phyloP scores from a whole-genome alignment of 2,329 filamentous ascomycete genomes.

The Ophiostoma australiae region DNA sequence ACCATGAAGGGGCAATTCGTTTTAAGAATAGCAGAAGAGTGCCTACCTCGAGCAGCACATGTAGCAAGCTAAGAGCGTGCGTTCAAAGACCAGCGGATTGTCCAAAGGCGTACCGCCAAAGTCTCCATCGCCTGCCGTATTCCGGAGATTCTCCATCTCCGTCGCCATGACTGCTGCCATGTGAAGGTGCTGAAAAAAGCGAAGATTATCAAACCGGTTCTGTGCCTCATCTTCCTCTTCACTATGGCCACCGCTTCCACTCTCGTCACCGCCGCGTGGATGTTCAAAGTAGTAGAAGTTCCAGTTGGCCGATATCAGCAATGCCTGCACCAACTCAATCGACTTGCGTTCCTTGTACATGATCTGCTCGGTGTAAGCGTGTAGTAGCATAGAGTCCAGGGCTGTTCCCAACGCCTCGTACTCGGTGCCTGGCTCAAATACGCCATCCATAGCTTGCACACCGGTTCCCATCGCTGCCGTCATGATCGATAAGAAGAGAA shows the following conservation, averaged over 20 bases:
- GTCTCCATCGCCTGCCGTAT: background rate
- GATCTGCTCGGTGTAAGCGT: constrained; percentile 23
- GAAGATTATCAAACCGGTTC: background rate
- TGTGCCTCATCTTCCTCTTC: background rate
- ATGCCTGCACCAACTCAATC: constrained; percentile 26
- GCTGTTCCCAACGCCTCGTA: background rate
- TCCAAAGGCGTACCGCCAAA: background rate
- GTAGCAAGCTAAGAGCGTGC: constrained; percentile 25
- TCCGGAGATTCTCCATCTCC: constrained; percentile 16
- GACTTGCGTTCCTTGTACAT: constrained; percentile 19
- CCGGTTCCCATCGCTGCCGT: constrained; percentile 21
- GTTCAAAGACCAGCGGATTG: constrained; percentile 18
- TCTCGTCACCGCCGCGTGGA: background rate
- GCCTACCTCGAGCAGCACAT: constrained; percentile 17
- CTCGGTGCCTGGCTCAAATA: background rate
- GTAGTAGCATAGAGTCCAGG: constrained; percentile 22
- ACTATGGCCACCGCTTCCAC: background rate
- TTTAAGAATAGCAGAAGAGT: background rate
- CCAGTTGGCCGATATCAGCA: constrained; percentile 25
- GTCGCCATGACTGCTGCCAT: constrained; percentile 20
- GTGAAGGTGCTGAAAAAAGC: constrained; percentile 22
- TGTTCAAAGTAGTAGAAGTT: constrained; percentile 19
- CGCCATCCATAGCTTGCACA: background rate
- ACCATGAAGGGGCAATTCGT: no score
- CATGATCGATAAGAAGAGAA: constrained; percentile 24